Base-by-base conservation (phyloP, 202 grass and related monocot genomes). In the Hordeum pubiflorum region DNA sequence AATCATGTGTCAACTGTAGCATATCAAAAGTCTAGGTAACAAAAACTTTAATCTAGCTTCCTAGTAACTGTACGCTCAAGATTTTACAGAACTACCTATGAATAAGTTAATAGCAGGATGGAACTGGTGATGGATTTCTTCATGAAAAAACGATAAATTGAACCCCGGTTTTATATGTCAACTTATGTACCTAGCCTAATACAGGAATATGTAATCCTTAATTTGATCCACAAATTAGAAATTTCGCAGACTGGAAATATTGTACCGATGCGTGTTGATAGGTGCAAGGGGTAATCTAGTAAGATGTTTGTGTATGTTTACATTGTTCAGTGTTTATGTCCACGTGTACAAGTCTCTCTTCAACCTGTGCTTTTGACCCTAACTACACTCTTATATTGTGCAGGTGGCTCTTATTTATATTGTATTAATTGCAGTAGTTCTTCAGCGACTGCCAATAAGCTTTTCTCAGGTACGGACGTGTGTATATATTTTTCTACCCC, bases 361-460 rank as follows among this genome's bases (percentile, higher is more conserved):
- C 48, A 48, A 56, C 26, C 54, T 64, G 9, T 74, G 14, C 13
- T 64, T 67, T 74, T 65, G 17, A 32, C 27, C 62, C 37, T 87
- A 86, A 87, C 18, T 78, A 46, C 10, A 40, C 69, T 24, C 24
- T 83, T 85, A 26, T 82, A 46, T 74, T 80, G 84, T 86, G 38
- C 84, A 99, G 96, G 90, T 99, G 81, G 83, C 71, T 74, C 74
- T 99, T 91, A 93, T 99, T 81, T 99, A 95, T 89, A 83, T 95
- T 73, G 87, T 91, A 82, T 91, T 99, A 79, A 92, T 96, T 10
- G 96, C 85, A 54, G 96, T 90, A 79, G 86, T 93, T 63, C 71
- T 99, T 64, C 90, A 99, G 79, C 87, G 91, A 64, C 82, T 99
- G 74, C 90, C 89, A 41, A 78, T 93, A 85, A 91, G 78, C 39